These are phyloP conservation scores for Talaromyces borbonicus DNA, from an alignment of 495 filamentous ascomycete genomes.

Conservation along the genomic window DNA sequence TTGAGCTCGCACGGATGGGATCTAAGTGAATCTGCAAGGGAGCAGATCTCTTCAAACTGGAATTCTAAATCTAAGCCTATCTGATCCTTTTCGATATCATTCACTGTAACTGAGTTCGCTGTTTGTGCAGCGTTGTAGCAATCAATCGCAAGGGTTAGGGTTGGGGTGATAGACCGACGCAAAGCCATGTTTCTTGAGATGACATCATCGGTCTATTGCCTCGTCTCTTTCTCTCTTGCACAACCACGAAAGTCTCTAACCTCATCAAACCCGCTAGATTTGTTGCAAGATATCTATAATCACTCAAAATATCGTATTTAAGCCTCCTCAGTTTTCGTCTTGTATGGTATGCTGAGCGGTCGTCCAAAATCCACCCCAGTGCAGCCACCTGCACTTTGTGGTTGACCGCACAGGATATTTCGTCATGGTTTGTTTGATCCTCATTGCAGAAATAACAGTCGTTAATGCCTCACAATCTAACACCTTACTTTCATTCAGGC, in stretches of 20 bases:
- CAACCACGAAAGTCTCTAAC: neutral
- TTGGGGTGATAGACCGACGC: neutral
- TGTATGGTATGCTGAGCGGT: no score
- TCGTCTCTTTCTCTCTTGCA: neutral
- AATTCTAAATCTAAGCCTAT: neutral
- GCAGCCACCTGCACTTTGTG: no score
- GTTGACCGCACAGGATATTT: no score
- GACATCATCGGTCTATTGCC: neutral
- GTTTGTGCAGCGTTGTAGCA: no score
- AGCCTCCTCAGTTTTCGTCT: no score
- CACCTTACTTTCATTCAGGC: conserved; percentile 29
- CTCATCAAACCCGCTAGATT: no score
- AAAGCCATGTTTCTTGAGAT: neutral
- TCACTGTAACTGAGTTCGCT: no score
- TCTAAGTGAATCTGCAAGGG: conserved; percentile 14
- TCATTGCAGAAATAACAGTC: neutral
- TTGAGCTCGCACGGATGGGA: conserved; percentile 18
- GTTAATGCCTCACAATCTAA: neutral
- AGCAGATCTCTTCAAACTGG: conserved; percentile 15
- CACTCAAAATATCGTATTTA: no score
- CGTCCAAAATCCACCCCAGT: no score
- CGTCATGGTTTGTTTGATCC: neutral
- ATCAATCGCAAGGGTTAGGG: neutral
- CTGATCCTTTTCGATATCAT: no score
- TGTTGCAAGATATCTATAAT: no score